Evolutionary conservation across 768 basidiomycete species (phyloP).

Genomic region (Ramaria rubella): DNA sequence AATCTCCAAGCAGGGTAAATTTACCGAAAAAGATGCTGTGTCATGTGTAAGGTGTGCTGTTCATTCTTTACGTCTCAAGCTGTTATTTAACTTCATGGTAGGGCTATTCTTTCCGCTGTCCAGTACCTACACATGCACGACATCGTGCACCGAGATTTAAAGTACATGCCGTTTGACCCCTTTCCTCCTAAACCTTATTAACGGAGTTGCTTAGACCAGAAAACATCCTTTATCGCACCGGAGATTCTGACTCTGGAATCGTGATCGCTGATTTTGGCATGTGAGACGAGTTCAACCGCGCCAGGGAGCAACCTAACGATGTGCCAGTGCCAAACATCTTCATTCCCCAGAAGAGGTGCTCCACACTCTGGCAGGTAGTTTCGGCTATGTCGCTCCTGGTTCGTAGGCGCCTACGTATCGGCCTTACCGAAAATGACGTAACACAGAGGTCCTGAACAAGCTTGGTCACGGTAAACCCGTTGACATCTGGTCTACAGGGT

Average conservation of each 20-base stretch:
- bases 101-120: conserved; percentile 80
- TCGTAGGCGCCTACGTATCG: background rate
- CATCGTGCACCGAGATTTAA: conserved; percentile 95
- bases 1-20: conserved; percentile 78
- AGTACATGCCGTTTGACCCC: conserved; percentile 39
- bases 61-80: background rate
- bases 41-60: conserved; percentile 57
- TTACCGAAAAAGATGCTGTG: conserved; percentile 89
- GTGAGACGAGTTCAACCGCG: conserved; percentile 35
- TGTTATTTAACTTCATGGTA: conserved; percentile 22
- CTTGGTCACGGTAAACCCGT: conserved; percentile 88
- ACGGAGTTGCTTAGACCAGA: conserved; percentile 70
- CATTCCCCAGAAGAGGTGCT: conserved; percentile 66
- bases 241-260: conserved; percentile 68
- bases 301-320: background rate
- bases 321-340: conserved; percentile 70
- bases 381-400: conserved; percentile 85
- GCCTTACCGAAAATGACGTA: background rate
- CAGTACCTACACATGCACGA: conserved; percentile 86
- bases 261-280: conserved; percentile 98
- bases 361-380: conserved; percentile 67
- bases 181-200: background rate
- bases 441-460: conserved; percentile 66
- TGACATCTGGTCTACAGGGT: conserved; percentile 94
- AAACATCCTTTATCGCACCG: conserved; percentile 89